phyloP scores from a whole-genome alignment of 1,139 yeast genomes.

The Hansenula anomala region DNA sequence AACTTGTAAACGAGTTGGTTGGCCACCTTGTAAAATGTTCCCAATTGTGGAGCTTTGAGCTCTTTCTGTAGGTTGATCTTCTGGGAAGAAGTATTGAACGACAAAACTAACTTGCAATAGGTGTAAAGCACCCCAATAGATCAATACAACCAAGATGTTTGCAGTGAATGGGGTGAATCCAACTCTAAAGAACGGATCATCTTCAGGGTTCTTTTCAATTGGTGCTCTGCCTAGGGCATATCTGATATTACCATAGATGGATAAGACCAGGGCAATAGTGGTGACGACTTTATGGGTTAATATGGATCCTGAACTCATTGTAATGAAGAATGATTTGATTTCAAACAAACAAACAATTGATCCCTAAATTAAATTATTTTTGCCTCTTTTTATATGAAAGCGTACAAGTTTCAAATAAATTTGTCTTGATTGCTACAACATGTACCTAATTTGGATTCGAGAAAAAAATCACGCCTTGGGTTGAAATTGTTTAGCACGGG shows the following conservation, averaged over 20 bases:
- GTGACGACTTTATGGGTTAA: conserved; percentile 40
- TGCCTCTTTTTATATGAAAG: no score
- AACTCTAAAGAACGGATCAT: conserved; percentile 39
- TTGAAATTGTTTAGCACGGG: no score
- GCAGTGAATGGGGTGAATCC: conserved; percentile 67
- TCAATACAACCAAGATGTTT: conserved; percentile 43
- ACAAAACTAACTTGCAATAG: conserved; percentile 51
- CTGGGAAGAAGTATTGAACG: conserved; percentile 44
- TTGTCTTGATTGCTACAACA: no score
- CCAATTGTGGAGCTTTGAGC: conserved; percentile 3
- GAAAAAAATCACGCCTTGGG: no score
- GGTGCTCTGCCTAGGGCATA: conserved; percentile 47
- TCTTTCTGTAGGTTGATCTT: conserved; percentile 15
- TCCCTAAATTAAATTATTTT: no score
- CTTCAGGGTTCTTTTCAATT: conserved; percentile 31
- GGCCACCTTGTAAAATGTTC: conserved; percentile 1
- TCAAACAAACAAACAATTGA: no score
- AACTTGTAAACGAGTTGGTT: conserved; percentile 23
- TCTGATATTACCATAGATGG: conserved; percentile 49
- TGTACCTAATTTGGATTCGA: no score
- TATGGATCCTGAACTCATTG: conserved; percentile 1
- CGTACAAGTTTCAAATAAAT: no score
- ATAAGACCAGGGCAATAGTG: conserved; percentile 44
- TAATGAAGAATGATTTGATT: no score
- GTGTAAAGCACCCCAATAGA: conserved; percentile 55